Evolutionary conservation across 192 early-diverging fungal genomes (phyloP), one percentile per base, ranked within the genome.

Genomic region (Backusella luteola): DNA sequence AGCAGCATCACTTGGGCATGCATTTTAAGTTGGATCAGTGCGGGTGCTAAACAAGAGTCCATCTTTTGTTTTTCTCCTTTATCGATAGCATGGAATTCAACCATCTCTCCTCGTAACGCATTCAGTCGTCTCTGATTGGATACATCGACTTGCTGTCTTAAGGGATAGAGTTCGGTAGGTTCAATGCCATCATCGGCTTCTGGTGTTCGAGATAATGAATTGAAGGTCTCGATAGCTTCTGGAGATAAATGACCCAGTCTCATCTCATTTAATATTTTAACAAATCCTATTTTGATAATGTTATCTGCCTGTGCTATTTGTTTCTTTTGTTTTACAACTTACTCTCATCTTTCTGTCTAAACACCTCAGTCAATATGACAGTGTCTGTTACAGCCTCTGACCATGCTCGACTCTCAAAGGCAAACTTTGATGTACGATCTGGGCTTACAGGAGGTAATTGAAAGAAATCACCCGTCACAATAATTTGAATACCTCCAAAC

Each of bases 1-100:
- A 93, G 83, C 66, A 98, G 82, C 93, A 96, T 96, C 1, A 98
- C 96, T 77, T 97, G 96, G 3, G 95, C 93, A 66, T 87, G 76
- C 7, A 81, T 34, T 84, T 95, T 96, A 26, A 98, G 80, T 66
- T 89, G 85, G 7, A 98, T 84, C 21, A 73, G 59, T 3, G 81
- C 71, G 0, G 90, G 93, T 0, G 94, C 93, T 23, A 85, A 77
- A 74, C 90, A 90, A 4, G 81, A 77, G 41, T 86, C 85, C 0
- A 87, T 77, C 73, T 76, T 67, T 70, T 72, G 79, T 35, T 52
- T 42, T 42, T 82, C 77, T 9, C 77, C 79, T 44, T 70, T 66
- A 75, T 95, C 93, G 19, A 52, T 44, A 0, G 91, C 85, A 9
- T 73, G 41, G 67, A 86, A 95, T 32, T 79, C 70, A 6, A 85